Evolutionary conservation across 1,284 basidiomycete genomes (phyloP).

Genomic region (Paramarasmius palmivorus): DNA sequence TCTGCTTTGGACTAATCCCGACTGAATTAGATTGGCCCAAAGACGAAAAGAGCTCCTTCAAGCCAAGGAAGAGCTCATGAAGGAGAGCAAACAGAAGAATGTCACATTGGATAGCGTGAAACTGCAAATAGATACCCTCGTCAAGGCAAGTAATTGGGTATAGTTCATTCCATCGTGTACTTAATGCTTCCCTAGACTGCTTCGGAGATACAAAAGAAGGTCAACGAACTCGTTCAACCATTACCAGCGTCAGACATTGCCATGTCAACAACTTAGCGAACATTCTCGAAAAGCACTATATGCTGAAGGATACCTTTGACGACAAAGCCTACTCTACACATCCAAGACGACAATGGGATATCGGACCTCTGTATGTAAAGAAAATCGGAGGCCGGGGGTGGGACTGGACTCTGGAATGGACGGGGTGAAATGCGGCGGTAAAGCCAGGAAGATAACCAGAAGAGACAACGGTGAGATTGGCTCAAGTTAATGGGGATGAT

Average conservation of each 20-base stretch:
- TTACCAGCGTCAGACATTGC: constrained; percentile 27
- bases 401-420: not conserved
- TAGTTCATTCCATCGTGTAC: constrained; percentile 7
- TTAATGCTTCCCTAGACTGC: constrained; percentile 15
- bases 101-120: constrained; percentile 74
- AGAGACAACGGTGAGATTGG: not conserved
- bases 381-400: constrained; percentile 1
- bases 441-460: constrained; percentile 10
- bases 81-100: constrained; percentile 66
- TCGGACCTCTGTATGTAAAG: not conserved
- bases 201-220: constrained; percentile 26
- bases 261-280: constrained; percentile 12
- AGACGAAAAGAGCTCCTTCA: constrained; percentile 61
- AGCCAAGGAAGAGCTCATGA: constrained; percentile 73
- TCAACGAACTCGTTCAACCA: constrained; percentile 63
- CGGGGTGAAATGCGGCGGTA: too few relatives aligned
- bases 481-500: not conserved
- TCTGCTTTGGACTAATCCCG: constrained; percentile 10
- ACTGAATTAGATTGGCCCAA: constrained; percentile 56
- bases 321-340: constrained; percentile 5
- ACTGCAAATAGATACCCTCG: constrained; percentile 66
- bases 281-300: not conserved
- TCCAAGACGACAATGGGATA: not conserved
- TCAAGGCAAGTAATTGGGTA: constrained; percentile 52
- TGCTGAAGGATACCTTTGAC: not conserved